Evolutionary conservation across 768 basidiomycete genomes (phyloP).

Genomic region (Lentinula sp.): DNA sequence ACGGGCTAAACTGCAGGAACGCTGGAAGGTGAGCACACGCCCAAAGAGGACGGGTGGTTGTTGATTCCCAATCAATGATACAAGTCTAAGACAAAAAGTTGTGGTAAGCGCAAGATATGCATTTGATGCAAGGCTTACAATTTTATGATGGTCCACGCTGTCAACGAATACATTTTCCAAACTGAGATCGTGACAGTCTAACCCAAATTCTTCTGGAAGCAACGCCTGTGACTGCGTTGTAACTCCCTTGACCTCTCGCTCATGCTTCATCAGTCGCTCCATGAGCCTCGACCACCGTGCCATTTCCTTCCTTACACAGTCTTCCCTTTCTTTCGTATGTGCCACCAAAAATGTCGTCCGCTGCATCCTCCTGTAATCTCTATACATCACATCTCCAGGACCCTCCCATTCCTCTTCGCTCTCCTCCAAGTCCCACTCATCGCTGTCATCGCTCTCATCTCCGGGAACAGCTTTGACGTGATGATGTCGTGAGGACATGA

Average conservation of each 20-base stretch:
- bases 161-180: slow-evolving; percentile 85
- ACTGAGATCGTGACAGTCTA: slow-evolving; percentile 85
- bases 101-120: background rate
- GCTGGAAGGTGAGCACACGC: slow-evolving; percentile 78
- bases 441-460: slow-evolving; percentile 70
- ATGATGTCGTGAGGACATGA: slow-evolving; percentile 66
- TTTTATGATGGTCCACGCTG: slow-evolving; percentile 53
- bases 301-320: slow-evolving; percentile 66
- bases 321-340: slow-evolving; percentile 60
- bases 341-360: slow-evolving; percentile 73
- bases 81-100: slow-evolving; percentile 51
- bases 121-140: slow-evolving; percentile 44
- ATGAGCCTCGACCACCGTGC: slow-evolving; percentile 61
- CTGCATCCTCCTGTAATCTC: slow-evolving; percentile 80
- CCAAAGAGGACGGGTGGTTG: slow-evolving; percentile 84
- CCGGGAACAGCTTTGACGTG: slow-evolving; percentile 60
- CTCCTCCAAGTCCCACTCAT: slow-evolving; percentile 75
- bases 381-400: slow-evolving; percentile 72
- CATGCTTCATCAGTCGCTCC: slow-evolving; percentile 42
- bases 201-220: slow-evolving; percentile 56
- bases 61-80: slow-evolving; percentile 89
- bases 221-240: slow-evolving; percentile 18
- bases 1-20: slow-evolving; percentile 73
- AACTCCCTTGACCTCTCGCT: slow-evolving; percentile 10
- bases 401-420: slow-evolving; percentile 80